Evolutionary conservation across 345 rosid genomes (phyloP).

Genomic region (Eucalyptus polyanthemos): DNA sequence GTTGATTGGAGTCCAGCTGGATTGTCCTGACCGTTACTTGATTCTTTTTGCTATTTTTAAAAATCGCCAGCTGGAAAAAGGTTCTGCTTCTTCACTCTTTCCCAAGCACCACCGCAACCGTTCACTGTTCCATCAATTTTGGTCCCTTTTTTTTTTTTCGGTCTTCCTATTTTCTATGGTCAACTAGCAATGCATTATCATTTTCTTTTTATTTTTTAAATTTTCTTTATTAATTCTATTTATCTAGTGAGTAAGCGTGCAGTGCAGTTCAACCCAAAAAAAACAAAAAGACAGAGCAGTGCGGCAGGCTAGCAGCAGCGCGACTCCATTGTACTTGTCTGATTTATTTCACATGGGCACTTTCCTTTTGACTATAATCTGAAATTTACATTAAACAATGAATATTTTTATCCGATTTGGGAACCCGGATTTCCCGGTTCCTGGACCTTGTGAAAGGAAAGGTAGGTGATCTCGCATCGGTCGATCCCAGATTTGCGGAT

Average conservation of each 20-base stretch:
- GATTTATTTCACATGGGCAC: neutral
- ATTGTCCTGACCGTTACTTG: constrained; percentile 35
- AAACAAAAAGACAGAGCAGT: neutral
- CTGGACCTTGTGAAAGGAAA: neutral
- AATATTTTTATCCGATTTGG: neutral
- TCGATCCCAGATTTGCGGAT: neutral
- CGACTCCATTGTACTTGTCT: neutral
- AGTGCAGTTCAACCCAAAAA: neutral
- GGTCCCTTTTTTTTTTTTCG: neutral
- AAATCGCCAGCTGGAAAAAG: constrained; percentile 35
- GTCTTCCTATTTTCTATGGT: neutral
- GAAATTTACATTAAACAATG: neutral
- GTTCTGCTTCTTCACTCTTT: neutral
- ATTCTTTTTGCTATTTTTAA: constrained; percentile 12
- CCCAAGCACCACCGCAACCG: neutral
- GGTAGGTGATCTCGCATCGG: neutral
- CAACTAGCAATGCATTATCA: neutral
- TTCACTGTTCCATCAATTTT: neutral
- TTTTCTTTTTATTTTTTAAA: neutral
- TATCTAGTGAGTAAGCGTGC: neutral
- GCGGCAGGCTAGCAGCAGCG: neutral
- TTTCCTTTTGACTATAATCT: neutral
- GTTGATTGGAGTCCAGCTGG: constrained; percentile 56
- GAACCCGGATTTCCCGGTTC: neutral
- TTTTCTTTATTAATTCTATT: neutral